Evolutionary conservation across 176 grass and related monocot species (phyloP).

Genomic region (Stipa capillata): DNA sequence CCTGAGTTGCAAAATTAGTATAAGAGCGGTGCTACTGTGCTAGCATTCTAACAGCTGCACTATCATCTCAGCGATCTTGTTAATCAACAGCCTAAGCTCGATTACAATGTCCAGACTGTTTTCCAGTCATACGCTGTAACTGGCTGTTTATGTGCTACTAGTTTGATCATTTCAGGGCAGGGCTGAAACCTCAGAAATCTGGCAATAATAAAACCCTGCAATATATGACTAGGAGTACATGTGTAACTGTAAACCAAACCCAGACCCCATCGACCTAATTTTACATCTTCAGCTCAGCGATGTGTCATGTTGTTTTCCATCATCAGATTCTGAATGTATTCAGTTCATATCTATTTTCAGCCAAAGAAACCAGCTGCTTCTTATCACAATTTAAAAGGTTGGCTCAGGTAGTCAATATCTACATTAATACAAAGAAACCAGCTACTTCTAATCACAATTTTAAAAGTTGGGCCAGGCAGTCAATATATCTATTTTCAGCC

Average conservation of each 20-base stretch:
- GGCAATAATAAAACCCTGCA: background rate
- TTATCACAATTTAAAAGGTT: background rate
- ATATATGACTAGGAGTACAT: background rate
- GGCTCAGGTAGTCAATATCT: background rate
- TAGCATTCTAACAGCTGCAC: too few species aligned
- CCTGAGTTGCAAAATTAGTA: background rate
- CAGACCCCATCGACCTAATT: background rate
- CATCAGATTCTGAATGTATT: too few species aligned
- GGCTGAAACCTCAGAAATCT: background rate
- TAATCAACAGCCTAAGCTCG: background rate
- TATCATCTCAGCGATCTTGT: background rate
- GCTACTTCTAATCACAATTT: background rate
- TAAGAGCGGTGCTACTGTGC: background rate
- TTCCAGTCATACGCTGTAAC: background rate
- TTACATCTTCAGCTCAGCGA: background rate
- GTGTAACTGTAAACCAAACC: background rate
- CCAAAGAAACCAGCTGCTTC: background rate
- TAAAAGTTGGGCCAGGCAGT: background rate
- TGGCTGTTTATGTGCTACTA: background rate
- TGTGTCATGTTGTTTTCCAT: background rate
- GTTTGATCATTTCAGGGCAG: background rate
- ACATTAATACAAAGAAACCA: too few species aligned
- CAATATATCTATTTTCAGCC: background rate
- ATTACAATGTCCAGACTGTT: background rate
- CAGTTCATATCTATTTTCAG: background rate